Conservation (phyloP, 345 rosid genomes). For the Raphanus sativus region DNA sequence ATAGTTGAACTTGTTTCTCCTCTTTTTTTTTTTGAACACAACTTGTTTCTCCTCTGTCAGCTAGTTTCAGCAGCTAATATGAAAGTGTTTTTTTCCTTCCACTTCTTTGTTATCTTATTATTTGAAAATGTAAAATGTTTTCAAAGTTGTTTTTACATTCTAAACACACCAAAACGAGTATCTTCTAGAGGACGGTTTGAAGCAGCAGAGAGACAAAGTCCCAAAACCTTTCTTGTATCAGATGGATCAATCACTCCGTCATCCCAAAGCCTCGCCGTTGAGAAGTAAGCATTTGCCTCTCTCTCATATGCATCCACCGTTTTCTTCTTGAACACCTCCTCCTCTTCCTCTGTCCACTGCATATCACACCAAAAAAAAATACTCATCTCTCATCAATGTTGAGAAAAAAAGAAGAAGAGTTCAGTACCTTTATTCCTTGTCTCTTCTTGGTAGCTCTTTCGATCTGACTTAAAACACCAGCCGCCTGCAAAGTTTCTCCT, state of each 20-base stretch:
- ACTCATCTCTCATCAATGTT: not conserved
- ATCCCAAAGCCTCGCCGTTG: slow-evolving; percentile 94
- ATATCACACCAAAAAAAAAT: not conserved
- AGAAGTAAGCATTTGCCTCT: slow-evolving; percentile 81
- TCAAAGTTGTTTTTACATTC: slow-evolving; percentile 58
- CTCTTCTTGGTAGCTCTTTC: slow-evolving; percentile 87
- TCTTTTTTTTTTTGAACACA: too few relatives aligned
- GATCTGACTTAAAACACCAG: slow-evolving; percentile 84
- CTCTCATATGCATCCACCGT: slow-evolving; percentile 76
- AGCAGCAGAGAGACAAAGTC: slow-evolving; percentile 73
- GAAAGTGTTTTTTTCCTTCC: not conserved
- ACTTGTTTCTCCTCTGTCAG: not conserved
- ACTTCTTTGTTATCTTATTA: not conserved
- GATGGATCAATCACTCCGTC: slow-evolving; percentile 95
- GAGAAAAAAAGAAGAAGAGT: not conserved
- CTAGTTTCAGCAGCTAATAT: not conserved
- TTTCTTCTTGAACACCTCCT: slow-evolving; percentile 65
- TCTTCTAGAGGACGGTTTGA: slow-evolving; percentile 57
- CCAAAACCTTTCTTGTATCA: slow-evolving; percentile 70
- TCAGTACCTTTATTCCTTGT: slow-evolving; percentile 67
- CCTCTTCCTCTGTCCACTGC: slow-evolving; percentile 82
- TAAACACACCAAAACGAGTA: slow-evolving; percentile 80
- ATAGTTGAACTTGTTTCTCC: not conserved
- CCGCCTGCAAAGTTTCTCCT: slow-evolving; percentile 58
- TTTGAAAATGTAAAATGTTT: slow-evolving; percentile 8